These are phyloP conservation scores for Senna siamea DNA, from an alignment of 306 rosid genomes.

Conservation along the genomic window DNA sequence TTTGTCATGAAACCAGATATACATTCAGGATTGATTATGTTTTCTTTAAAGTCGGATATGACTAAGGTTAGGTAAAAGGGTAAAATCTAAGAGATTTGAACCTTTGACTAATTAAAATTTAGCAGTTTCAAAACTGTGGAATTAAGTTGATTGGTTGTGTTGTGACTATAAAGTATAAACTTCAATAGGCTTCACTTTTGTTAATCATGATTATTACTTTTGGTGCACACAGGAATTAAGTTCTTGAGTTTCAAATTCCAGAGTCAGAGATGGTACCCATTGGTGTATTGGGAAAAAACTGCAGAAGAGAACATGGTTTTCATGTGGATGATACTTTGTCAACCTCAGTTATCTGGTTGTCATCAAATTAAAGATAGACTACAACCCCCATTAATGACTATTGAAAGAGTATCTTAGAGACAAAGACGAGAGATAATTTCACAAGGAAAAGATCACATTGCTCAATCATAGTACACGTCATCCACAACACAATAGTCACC, in stretches of 20 bases:
- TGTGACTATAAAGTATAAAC: not conserved
- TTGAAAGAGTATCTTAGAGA: constrained; percentile 20
- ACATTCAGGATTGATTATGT: constrained; percentile 48
- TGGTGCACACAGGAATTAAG: not conserved
- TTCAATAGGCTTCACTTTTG: not conserved
- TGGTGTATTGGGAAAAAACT: not conserved
- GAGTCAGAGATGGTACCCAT: not conserved
- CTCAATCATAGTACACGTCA: constrained; percentile 43
- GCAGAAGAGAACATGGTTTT: not conserved
- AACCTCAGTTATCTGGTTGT: constrained; percentile 7
- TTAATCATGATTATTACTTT: constrained; percentile 11
- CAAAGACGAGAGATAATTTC: not conserved
- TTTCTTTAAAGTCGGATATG: constrained; percentile 47
- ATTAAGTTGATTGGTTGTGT: constrained; percentile 7
- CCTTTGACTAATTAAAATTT: constrained; percentile 37
- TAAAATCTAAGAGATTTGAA: constrained; percentile 37
- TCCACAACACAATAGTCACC: constrained; percentile 33
- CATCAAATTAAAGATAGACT: not conserved
- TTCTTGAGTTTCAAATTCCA: not conserved
- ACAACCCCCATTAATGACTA: not conserved
- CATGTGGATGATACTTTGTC: not conserved
- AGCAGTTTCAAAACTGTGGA: not conserved
- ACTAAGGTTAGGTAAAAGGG: constrained; percentile 52
- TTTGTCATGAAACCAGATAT: constrained; percentile 57
- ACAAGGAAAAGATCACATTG: not conserved